Evolutionary conservation across 768 basidiomycete genomes (phyloP), one percentile per base, ranked within the genome.

Genomic region (Lactifluus subvellereus): DNA sequence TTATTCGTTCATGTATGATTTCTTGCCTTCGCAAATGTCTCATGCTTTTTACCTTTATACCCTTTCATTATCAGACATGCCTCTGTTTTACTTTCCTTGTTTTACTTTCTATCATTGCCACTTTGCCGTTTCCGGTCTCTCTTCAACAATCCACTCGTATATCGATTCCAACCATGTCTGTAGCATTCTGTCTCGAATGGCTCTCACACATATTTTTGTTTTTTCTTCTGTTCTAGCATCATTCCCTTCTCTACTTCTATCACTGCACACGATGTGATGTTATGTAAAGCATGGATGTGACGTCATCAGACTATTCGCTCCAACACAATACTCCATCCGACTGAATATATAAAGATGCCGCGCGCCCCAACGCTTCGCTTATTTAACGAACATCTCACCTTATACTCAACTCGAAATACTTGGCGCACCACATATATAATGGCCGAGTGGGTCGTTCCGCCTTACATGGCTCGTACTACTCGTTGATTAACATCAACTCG

Each of bases 1-100:
- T 68, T 54, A 66, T 48, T 54, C 58, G 50, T 64, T 50, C 63
- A 51, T 51, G 54, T 56, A 60, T 45, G 14, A 22, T 54, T 47
- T 54, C 47, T 64, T 55, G 57, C 55, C 16, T 59, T 60, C 54
- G 49, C 45, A 49, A 55, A 49, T 40, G 27, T 49, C 30, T 37
- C 33, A 54, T 40, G 27, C 42, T 20, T 37, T 27, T 32, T 64
- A 64, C 58, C 14, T 59, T 64, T 64, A 64, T 64, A 64, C 63
- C 63, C 63, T 59, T 60, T 60, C 63, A 64, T 45, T 16, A 33
- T 64, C 54, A 56, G 10, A 27, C 38, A 42, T 7, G 35, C 43
- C 64, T 58, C 50, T 57, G 43, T 30, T 54, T 55, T 8, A 51
- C 14, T n/a, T 58, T 37, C 37, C 22, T 40, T 10, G 11, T 52